phyloP scores from a whole-genome alignment of 1,139 yeast genomes.

The Pichia norvegensis region DNA sequence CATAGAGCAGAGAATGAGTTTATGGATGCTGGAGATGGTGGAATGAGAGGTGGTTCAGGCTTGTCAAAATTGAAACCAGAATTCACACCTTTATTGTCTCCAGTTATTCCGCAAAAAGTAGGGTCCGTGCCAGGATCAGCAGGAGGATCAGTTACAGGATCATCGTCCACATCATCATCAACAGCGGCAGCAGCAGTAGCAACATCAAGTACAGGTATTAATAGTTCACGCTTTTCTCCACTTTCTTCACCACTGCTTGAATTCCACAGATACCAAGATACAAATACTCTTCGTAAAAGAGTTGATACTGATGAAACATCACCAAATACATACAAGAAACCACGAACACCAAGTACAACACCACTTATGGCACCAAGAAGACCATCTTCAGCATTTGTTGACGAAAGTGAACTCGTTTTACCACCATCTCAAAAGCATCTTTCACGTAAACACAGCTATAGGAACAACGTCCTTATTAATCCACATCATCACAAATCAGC shows the following conservation, averaged over 20 bases:
- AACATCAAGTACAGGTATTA: no score
- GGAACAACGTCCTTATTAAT: constrained; percentile 27
- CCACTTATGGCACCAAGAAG: constrained; percentile 30
- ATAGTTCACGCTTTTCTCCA: constrained; percentile 40
- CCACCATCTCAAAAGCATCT: constrained; percentile 25
- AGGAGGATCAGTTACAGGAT: background rate
- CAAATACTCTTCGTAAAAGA: constrained; percentile 19
- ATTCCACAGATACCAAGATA: constrained; percentile 28
- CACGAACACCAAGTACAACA: constrained; percentile 31
- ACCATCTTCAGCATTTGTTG: constrained; percentile 1
- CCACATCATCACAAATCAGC: constrained; percentile 34
- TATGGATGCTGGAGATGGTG: background rate
- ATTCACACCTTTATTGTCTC: constrained; percentile 71
- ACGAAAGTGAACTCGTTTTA: constrained; percentile 21
- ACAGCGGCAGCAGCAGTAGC: background rate
- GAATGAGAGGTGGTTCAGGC: no score
- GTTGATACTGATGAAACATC: constrained; percentile 13
- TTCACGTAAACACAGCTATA: background rate
- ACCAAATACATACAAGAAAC: constrained; percentile 20
- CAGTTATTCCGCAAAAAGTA: constrained; percentile 40
- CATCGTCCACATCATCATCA: background rate
- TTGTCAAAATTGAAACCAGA: constrained; percentile 27
- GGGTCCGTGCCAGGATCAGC: background rate
- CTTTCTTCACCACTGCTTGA: constrained; percentile 63
- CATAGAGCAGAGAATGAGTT: background rate